A percentile compares a stretch with the other conserved stretches of the same genome.
These are phyloP conservation scores for Blastobotrys apis DNA, from an alignment of 1,139 yeast species.

Conservation along the genomic window DNA sequence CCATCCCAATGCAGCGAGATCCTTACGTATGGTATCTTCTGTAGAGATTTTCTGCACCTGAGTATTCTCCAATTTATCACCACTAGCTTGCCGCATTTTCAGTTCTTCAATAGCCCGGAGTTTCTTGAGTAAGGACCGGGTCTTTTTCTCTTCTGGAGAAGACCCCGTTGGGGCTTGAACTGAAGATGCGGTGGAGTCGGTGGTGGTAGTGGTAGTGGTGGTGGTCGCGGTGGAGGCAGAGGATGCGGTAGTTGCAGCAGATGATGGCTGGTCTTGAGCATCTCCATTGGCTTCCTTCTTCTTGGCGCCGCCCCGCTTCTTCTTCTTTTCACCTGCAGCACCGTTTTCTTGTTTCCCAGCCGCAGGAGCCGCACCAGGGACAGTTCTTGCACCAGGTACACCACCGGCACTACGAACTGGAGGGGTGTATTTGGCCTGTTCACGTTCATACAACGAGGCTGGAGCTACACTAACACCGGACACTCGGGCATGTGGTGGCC, in stretches of 20 bases:
- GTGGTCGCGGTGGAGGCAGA: constrained; percentile 20
- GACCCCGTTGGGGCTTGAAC: constrained; percentile 24
- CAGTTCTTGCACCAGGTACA: constrained; percentile 40
- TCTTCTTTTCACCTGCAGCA: constrained; percentile 64
- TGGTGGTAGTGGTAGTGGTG: constrained; percentile 21
- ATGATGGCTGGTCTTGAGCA: constrained; percentile 13
- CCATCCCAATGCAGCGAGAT: constrained; percentile 76
- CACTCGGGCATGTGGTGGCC: constrained; percentile 89
- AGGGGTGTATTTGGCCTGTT: neutral
- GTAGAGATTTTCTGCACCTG: constrained; percentile 86
- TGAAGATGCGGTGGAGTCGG: constrained; percentile 17
- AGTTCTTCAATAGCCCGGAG: constrained; percentile 88
- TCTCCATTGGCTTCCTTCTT: constrained; percentile 35
- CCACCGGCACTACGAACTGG: constrained; percentile 24
- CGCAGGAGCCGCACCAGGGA: constrained; percentile 39
- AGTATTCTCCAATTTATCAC: constrained; percentile 87
- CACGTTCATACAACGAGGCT: constrained; percentile 27
- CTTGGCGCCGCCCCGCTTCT: constrained; percentile 67
- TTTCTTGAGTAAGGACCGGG: constrained; percentile 84
- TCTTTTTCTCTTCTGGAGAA: constrained; percentile 78
- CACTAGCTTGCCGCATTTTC: constrained; percentile 77
- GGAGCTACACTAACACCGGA: constrained; percentile 31
- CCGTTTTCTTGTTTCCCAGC: constrained; percentile 34
- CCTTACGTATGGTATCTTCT: constrained; percentile 73
- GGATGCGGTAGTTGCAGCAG: constrained; percentile 15